These are phyloP conservation scores for Fulvia fulva DNA, from an alignment of 2,329 filamentous ascomycete species.

Conservation along the genomic window DNA sequence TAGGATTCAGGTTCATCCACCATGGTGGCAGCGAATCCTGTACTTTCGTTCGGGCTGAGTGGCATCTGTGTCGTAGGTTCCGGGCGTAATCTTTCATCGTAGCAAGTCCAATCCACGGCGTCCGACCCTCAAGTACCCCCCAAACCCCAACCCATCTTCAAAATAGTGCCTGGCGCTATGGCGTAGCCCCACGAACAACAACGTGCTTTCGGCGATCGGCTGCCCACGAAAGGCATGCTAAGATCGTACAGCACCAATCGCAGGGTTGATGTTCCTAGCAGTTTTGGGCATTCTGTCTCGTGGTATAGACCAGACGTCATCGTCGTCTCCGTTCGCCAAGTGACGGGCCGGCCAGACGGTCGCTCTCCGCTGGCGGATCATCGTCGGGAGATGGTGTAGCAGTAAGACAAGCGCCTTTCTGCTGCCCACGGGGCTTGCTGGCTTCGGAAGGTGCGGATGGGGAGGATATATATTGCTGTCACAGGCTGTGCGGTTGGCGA, in stretches of 20 bases:
- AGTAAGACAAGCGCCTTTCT: not conserved
- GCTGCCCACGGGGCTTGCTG: not conserved
- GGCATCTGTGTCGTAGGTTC: not conserved
- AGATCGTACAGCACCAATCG: not conserved
- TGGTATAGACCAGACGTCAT: not conserved
- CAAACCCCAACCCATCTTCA: not conserved
- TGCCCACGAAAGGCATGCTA: too few species aligned
- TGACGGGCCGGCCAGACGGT: too few species aligned
- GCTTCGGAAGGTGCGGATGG: not conserved
- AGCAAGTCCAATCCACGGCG: too few species aligned
- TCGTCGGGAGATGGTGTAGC: not conserved
- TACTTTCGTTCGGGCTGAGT: not conserved
- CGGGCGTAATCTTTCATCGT: not conserved
- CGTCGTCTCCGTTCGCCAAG: not conserved
- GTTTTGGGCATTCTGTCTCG: not conserved
- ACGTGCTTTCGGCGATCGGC: not conserved
- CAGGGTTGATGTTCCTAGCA: not conserved
- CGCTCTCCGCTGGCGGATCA: not conserved
- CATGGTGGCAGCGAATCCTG: not conserved
- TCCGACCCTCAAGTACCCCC: too few species aligned
- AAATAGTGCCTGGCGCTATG: not conserved
- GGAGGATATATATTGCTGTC: not conserved
- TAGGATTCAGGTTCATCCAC: not conserved
- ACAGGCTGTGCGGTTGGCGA: not conserved
- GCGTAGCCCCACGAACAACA: not conserved